phyloP scores from a whole-genome alignment of 352 stramenopile genomes.

The Globisporangium orthogonon region DNA sequence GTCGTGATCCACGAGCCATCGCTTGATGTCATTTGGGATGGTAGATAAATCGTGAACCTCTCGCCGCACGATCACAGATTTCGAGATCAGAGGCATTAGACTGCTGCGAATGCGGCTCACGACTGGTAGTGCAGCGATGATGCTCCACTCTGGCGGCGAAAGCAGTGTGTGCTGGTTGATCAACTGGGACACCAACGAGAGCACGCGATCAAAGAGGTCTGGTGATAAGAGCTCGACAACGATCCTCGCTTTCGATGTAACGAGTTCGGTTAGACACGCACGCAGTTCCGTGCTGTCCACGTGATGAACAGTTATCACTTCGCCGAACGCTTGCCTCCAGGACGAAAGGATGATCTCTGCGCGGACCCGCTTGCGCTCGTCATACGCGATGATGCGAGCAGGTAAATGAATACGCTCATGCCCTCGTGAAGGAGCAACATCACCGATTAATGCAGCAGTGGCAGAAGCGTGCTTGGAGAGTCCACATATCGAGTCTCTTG shows the following conservation, averaged over 20 bases:
- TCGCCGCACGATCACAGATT: conserved; percentile 8
- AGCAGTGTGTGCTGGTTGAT: conserved; percentile 51
- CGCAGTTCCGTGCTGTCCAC: conserved; percentile 9
- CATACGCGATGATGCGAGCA: conserved; percentile 7
- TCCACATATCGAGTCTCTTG: neutral
- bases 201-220: conserved; percentile 20
- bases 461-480: neutral
- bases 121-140: conserved; percentile 26
- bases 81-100: conserved; percentile 20
- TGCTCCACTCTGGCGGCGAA: conserved; percentile 40
- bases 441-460: conserved; percentile 2
- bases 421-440: neutral
- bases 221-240: conserved; percentile 29
- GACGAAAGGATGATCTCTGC: conserved; percentile 3
- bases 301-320: conserved; percentile 6
- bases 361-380: neutral
- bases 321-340: conserved; percentile 7
- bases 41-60: neutral
- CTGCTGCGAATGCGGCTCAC: conserved; percentile 26
- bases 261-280: conserved; percentile 10
- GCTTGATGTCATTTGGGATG: neutral
- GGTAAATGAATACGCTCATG: conserved; percentile 8
- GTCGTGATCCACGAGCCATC: conserved; percentile 14
- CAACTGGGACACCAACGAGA: conserved; percentile 35
- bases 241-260: conserved; percentile 33